phyloP scores from a whole-genome alignment of 1,284 basidiomycete species.

The Kwoniella shivajii region DNA sequence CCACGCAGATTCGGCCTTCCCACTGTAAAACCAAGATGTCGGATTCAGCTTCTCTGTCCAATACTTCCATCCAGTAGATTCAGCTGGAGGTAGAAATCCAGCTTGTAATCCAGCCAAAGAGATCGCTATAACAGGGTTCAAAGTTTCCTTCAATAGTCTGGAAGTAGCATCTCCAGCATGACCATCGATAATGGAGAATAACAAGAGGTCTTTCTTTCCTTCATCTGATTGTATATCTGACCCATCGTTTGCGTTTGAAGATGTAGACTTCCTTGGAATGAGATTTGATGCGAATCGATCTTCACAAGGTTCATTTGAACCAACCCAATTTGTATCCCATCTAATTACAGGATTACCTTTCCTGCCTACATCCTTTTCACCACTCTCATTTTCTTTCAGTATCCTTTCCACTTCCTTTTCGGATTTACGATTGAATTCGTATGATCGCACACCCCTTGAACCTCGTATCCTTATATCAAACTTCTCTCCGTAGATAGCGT shows the following conservation, averaged over 20 bases:
- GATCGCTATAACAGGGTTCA: slow-evolving; percentile 83
- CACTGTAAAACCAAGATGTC: slow-evolving; percentile 9
- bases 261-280: slow-evolving; percentile 58
- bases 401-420: slow-evolving; percentile 36
- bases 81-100: slow-evolving; percentile 40
- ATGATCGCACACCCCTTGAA: slow-evolving; percentile 16
- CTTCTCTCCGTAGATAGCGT: not conserved
- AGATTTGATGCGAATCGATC: slow-evolving; percentile 78
- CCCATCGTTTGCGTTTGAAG: not conserved
- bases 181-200: slow-evolving; percentile 91
- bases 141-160: slow-evolving; percentile 75
- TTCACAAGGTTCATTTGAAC: slow-evolving; percentile 88
- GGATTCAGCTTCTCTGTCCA: slow-evolving; percentile 29
- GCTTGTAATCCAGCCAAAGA: slow-evolving; percentile 64
- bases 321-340: slow-evolving; percentile 73
- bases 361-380: slow-evolving; percentile 14
- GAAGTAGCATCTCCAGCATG: slow-evolving; percentile 86
- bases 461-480: slow-evolving; percentile 15
- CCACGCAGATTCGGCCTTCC: slow-evolving; percentile 20
- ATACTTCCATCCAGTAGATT: slow-evolving; percentile 8
- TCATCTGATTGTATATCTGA: not conserved
- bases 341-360: slow-evolving; percentile 54
- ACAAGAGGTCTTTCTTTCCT: slow-evolving; percentile 67
- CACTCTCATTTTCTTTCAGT: slow-evolving; percentile 36
- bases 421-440: slow-evolving; percentile 36